A percentile compares a stretch with the other conserved stretches of the same genome.
phyloP scores from a whole-genome alignment of 805 yeast species.

The Candida ortonii region DNA sequence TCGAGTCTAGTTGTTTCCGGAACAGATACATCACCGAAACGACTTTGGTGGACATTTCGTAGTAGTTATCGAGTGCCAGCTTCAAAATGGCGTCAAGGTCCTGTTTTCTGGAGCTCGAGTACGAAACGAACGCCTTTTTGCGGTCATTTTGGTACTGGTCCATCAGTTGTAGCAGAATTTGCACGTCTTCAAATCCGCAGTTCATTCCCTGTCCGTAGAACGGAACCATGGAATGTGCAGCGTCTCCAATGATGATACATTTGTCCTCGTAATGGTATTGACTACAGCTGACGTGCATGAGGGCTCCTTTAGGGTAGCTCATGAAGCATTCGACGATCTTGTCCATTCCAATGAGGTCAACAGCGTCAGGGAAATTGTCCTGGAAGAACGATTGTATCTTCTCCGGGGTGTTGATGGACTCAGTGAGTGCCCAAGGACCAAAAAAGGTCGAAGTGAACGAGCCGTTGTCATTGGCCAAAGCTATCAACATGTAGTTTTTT shows the following conservation, averaged over 20 bases:
- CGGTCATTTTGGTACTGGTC: slow-evolving; percentile 40
- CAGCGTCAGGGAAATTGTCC: slow-evolving; percentile 71
- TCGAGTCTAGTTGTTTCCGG: slow-evolving; percentile 65
- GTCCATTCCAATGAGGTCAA: slow-evolving; percentile 59
- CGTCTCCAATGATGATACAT: slow-evolving; percentile 79
- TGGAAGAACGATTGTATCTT: slow-evolving; percentile 50
- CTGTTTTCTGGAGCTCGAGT: slow-evolving; percentile 52
- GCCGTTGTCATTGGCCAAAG: slow-evolving; percentile 80
- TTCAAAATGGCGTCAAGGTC: slow-evolving; percentile 76
- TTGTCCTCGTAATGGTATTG: slow-evolving; percentile 67
- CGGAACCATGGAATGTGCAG: slow-evolving; percentile 98
- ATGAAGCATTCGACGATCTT: slow-evolving; percentile 43
- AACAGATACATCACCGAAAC: slow-evolving; percentile 55
- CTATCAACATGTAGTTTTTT: slow-evolving; percentile 81
- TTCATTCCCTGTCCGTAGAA: slow-evolving; percentile 97
- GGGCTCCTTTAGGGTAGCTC: slow-evolving; percentile 70
- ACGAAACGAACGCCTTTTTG: slow-evolving; percentile 48
- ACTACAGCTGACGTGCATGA: slow-evolving; percentile 65
- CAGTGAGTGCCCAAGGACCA: slow-evolving; percentile 71
- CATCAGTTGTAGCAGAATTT: slow-evolving; percentile 54
- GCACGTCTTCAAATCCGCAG: slow-evolving; percentile 91
- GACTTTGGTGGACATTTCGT: slow-evolving; percentile 85
- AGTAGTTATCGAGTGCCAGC: slow-evolving; percentile 75
- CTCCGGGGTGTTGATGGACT: slow-evolving; percentile 43
- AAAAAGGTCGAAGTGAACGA: slow-evolving; percentile 89